phyloP scores from a whole-genome alignment of 176 grass and related monocot genomes.

The Bolboschoenus planiculmis region DNA sequence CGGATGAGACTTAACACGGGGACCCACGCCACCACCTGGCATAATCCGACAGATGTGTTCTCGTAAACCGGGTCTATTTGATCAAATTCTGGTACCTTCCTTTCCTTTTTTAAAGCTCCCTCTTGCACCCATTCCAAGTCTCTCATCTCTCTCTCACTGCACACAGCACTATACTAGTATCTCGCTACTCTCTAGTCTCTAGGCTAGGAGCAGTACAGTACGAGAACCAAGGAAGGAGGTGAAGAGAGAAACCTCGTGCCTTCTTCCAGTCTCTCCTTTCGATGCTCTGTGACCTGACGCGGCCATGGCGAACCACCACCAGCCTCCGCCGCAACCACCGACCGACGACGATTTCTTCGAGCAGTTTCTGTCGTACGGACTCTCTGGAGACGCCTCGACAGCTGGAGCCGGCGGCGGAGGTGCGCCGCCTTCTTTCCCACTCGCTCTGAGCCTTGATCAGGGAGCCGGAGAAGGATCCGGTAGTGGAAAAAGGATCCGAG shows the following conservation, averaged over 20 bases:
- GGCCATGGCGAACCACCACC: conserved; percentile 58
- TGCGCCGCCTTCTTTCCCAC: conserved; percentile 52
- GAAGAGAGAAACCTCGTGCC: background rate
- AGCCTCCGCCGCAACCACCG: conserved; percentile 30
- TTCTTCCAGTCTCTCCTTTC: background rate
- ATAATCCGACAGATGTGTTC: background rate
- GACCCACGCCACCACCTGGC: background rate
- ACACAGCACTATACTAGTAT: background rate
- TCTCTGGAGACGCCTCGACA: conserved; percentile 14
- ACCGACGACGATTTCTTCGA: conserved; percentile 88
- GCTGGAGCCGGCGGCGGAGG: conserved; percentile 32
- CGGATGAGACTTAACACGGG: background rate
- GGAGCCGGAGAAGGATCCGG: conserved; percentile 44
- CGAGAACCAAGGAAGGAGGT: background rate
- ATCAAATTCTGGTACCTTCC: background rate
- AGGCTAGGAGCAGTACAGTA: background rate
- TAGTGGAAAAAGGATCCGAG: conserved; percentile 48
- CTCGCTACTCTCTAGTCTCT: background rate
- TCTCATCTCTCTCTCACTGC: conserved; percentile 9
- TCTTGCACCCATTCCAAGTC: conserved; percentile 23
- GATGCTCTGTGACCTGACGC: background rate
- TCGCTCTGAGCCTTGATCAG: conserved; percentile 75
- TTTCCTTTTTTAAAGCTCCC: conserved; percentile 11
- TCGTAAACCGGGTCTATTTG: background rate
- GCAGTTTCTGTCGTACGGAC: conserved; percentile 66